phyloP scores from a whole-genome alignment of 2,329 filamentous ascomycete species.

The Sphaerostilbella broomeana region DNA sequence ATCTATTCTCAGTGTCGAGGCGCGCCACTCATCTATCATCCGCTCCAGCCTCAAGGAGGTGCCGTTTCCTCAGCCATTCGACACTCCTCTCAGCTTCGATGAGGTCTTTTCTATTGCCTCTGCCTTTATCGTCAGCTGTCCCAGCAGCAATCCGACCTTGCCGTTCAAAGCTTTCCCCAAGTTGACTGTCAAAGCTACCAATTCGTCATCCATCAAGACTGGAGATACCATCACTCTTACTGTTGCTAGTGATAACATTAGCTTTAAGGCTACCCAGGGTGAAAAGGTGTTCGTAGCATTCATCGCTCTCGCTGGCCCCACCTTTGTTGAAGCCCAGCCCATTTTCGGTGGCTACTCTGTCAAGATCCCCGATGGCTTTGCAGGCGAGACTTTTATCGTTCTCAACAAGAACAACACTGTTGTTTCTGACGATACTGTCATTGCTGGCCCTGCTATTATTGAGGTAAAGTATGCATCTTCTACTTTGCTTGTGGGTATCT shows the following conservation, averaged over 20 bases:
- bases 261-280: constrained; percentile 28
- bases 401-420: too few relatives aligned
- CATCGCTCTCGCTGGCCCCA: constrained; percentile 24
- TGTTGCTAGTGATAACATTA: constrained; percentile 19
- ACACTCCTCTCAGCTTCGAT: constrained; percentile 51
- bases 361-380: constrained; percentile 22
- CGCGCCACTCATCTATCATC: constrained; percentile 56
- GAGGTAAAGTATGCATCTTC: too few relatives aligned
- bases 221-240: constrained; percentile 22
- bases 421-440: too few relatives aligned
- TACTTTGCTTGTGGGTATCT: too few relatives aligned
- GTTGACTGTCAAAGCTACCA: constrained; percentile 28
- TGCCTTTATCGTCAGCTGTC: constrained; percentile 54
- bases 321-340: constrained; percentile 17
- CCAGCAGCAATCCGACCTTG: constrained; percentile 45
- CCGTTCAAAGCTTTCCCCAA: constrained; percentile 56
- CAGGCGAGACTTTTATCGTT: constrained; percentile 37
- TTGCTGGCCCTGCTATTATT: too few relatives aligned
- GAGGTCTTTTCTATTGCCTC: constrained; percentile 59
- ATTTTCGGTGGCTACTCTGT: constrained; percentile 20
- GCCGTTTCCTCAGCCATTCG: constrained; percentile 54
- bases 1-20: constrained; percentile 57
- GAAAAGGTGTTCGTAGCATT: too few relatives aligned
- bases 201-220: constrained; percentile 16
- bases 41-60: constrained; percentile 41